These are phyloP conservation scores for Botrytis hyacinthi DNA, from an alignment of 2,329 filamentous ascomycete genomes.

Conservation along the genomic window DNA sequence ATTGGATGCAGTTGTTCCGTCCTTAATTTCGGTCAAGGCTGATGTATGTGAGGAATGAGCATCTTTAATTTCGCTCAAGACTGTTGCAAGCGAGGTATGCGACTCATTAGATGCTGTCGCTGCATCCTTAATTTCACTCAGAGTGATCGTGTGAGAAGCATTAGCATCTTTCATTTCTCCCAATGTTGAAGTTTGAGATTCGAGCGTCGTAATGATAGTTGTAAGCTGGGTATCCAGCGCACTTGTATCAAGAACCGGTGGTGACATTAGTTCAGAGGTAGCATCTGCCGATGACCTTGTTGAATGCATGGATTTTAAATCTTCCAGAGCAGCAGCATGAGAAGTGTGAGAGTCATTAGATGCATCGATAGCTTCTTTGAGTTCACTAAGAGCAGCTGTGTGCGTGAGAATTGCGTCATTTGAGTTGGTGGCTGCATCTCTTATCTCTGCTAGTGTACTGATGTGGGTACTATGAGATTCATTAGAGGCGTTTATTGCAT, in stretches of 20 bases:
- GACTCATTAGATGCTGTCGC: too few species aligned
- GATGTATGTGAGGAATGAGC: constrained; percentile 15
- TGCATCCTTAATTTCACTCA: too few species aligned
- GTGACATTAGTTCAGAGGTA: background rate
- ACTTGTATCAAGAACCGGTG: background rate
- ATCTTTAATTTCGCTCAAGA: too few species aligned
- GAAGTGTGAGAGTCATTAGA: constrained; percentile 21
- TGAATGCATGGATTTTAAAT: constrained; percentile 20
- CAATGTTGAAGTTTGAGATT: constrained; percentile 25
- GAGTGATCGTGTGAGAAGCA: background rate
- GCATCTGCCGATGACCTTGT: background rate
- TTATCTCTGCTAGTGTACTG: constrained; percentile 26
- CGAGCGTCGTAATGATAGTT: constrained; percentile 27
- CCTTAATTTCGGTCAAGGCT: constrained; percentile 22
- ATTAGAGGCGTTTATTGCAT: constrained; percentile 10
- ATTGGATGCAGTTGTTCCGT: background rate
- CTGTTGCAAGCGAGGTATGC: too few species aligned
- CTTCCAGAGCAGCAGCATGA: constrained; percentile 23
- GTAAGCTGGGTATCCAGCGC: constrained; percentile 23
- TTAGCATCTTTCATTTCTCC: constrained; percentile 25
- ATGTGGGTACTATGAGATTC: constrained; percentile 27
- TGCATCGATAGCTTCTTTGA: constrained; percentile 24
- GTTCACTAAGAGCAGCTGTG: constrained; percentile 23
- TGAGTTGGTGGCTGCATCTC: constrained; percentile 22
- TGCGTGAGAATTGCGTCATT: constrained; percentile 27